Evolutionary conservation across 2,329 filamentous ascomycete species (phyloP).

Genomic region (Pseudogymnoascus sp.): DNA sequence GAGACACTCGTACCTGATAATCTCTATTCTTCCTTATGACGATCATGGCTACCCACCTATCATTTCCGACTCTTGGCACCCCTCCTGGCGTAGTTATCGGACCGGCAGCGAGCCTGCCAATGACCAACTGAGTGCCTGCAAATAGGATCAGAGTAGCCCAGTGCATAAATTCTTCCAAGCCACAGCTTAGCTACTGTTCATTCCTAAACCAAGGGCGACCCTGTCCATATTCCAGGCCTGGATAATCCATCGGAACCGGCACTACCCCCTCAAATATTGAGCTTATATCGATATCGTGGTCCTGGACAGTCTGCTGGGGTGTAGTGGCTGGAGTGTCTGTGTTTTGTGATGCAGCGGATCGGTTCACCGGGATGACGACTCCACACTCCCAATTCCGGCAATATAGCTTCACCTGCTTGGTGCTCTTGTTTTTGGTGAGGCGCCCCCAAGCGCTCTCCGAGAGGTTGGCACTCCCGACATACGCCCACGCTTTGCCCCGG

Average conservation of each 20-base stretch:
- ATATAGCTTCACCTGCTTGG: constrained; percentile 63
- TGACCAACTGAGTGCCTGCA: not conserved
- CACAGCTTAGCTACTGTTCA: not conserved
- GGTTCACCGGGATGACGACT: constrained; percentile 58
- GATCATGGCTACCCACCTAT: not conserved
- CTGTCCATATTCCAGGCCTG: constrained; percentile 35
- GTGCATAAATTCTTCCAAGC: not conserved
- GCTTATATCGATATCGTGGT: not conserved
- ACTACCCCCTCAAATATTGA: constrained; percentile 42
- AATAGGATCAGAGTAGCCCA: not conserved
- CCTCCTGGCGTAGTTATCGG: not conserved
- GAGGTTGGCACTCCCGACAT: constrained; percentile 84
- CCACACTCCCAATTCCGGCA: constrained; percentile 96
- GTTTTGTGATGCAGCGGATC: not conserved
- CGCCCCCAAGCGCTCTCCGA: constrained; percentile 92
- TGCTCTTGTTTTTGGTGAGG: constrained; percentile 59
- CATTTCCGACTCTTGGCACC: not conserved
- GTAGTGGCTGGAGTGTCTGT: not conserved
- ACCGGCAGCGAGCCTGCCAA: not conserved
- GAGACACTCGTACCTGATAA: not conserved
- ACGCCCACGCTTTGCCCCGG: constrained; percentile 56
- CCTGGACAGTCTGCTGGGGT: not conserved
- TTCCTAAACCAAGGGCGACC: constrained; percentile 23
- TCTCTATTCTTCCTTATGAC: not conserved
- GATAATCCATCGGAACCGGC: constrained; percentile 56